phyloP scores from a whole-genome alignment of 768 basidiomycete genomes.

The Rossbeevera mucosa region DNA sequence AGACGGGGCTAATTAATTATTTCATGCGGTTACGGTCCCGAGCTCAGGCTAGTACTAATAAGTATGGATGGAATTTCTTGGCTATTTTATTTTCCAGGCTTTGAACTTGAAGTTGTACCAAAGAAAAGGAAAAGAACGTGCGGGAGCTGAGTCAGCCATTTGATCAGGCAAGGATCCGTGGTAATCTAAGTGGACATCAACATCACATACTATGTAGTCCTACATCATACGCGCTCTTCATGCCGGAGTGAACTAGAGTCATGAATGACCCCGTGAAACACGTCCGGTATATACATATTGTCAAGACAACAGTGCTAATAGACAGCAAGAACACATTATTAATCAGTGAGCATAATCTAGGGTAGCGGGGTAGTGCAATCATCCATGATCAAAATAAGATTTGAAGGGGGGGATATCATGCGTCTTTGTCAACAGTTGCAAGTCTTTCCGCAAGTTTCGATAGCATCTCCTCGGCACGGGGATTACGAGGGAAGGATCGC shows the following conservation, averaged over 20 bases:
- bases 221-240: no score
- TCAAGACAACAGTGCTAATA: conserved; percentile 4
- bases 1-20: no score
- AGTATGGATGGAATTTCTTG: no score
- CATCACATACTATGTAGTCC: not conserved
- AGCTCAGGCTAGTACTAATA: no score
- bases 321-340: conserved; percentile 1
- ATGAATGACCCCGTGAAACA: not conserved
- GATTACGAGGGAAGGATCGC: conserved; percentile 61
- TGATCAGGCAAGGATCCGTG: no score
- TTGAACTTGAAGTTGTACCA: no score
- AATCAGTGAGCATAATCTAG: not conserved
- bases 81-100: no score
- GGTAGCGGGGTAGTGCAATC: not conserved
- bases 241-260: not conserved
- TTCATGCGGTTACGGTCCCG: no score
- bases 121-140: no score
- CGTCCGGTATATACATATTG: conserved; percentile 6
- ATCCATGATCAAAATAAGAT: not conserved
- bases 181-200: not conserved
- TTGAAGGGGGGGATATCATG: conserved; percentile 18
- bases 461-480: conserved; percentile 61
- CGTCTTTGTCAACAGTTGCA: conserved; percentile 50
- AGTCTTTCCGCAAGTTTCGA: conserved; percentile 61
- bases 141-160: no score